Conservation (phyloP, 2,329 filamentous ascomycete genomes). For the Metarhizium guizhouense region DNA sequence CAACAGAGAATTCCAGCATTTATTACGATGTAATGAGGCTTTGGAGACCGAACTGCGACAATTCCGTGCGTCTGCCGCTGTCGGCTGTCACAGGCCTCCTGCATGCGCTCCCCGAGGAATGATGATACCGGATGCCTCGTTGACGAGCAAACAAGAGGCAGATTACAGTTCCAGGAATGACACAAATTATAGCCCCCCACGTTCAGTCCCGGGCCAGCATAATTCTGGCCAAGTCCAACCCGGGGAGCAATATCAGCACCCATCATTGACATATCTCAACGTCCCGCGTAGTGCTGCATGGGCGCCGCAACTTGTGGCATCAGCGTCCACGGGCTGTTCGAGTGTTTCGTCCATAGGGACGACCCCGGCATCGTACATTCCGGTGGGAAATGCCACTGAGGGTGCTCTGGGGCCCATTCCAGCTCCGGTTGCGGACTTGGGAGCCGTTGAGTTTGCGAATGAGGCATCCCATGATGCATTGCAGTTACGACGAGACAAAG, state of each 20-base stretch:
- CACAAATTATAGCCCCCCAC: too few species aligned
- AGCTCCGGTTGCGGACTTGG: neutral
- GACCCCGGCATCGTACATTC: neutral
- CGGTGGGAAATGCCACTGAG: neutral
- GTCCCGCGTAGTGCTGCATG: neutral
- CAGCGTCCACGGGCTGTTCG: neutral
- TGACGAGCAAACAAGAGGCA: too few species aligned
- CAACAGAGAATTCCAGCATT: neutral
- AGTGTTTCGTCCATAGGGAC: neutral
- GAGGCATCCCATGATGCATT: too few species aligned
- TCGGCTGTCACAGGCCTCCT: neutral
- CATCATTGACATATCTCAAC: neutral
- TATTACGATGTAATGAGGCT: neutral
- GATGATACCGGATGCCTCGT: too few species aligned
- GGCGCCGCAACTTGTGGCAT: neutral
- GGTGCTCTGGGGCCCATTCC: neutral
- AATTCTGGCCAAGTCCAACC: too few species aligned
- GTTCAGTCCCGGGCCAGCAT: too few species aligned
- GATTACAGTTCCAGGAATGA: too few species aligned
- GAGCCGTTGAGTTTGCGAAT: neutral
- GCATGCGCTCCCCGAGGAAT: neutral
- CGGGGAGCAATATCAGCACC: too few species aligned
- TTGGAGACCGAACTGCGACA: constrained; percentile 1
- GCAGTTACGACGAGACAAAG: too few species aligned
- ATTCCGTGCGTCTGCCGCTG: neutral